These are phyloP conservation scores for Alternaria longipes DNA, from an alignment of 2,329 filamentous ascomycete species.

Conservation along the genomic window DNA sequence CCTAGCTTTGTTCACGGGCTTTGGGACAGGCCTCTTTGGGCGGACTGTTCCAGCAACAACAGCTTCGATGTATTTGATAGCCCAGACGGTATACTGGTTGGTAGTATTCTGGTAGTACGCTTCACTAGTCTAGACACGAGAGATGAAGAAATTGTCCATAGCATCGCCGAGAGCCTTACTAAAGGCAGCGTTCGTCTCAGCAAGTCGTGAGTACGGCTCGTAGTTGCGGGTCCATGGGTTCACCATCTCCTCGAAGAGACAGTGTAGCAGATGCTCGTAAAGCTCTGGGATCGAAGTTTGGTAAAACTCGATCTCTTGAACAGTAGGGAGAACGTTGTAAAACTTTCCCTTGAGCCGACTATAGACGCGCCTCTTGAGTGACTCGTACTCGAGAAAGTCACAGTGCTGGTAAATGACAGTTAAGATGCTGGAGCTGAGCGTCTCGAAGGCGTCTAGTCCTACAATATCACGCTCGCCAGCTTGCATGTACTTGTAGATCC, in stretches of 20 bases:
- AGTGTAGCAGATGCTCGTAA: background rate
- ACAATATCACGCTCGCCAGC: slow-evolving; percentile 24
- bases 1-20: background rate
- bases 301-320: slow-evolving; percentile 21
- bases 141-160: slow-evolving; percentile 10
- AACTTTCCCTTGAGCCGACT: slow-evolving; percentile 17
- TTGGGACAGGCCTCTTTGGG: background rate
- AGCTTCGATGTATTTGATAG: slow-evolving; percentile 6
- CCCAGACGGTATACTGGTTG: slow-evolving; percentile 7
- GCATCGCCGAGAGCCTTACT: slow-evolving; percentile 2
- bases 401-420: slow-evolving; percentile 26
- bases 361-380: slow-evolving; percentile 18
- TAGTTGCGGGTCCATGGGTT: slow-evolving; percentile 25
- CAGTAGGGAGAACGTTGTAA: slow-evolving; percentile 12
- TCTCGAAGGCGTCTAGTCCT: slow-evolving; percentile 16
- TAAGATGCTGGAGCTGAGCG: slow-evolving; percentile 21
- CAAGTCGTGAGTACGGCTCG: slow-evolving; percentile 17
- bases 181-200: slow-evolving; percentile 13
- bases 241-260: slow-evolving; percentile 16
- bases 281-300: slow-evolving; percentile 16
- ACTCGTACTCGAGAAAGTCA: slow-evolving; percentile 25
- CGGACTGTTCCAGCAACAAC: background rate
- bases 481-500: slow-evolving; percentile 39
- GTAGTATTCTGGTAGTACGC: slow-evolving; percentile 14
- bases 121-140: slow-evolving; percentile 12